These are phyloP conservation scores for Colletotrichum sp. DNA, from an alignment of 2,329 filamentous ascomycete species.

Conservation along the genomic window DNA sequence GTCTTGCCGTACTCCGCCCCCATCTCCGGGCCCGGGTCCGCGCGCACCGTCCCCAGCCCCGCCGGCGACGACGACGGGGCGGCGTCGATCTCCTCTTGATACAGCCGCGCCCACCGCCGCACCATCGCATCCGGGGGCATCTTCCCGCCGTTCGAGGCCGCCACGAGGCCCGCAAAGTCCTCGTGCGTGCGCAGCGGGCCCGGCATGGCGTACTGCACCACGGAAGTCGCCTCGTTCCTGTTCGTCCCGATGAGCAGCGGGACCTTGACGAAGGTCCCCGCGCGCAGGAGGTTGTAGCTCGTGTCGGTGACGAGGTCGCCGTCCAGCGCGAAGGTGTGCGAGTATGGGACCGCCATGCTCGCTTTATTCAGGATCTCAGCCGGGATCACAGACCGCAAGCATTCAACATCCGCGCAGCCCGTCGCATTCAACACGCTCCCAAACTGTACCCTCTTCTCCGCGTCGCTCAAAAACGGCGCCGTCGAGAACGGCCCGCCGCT, in stretches of 20 bases:
- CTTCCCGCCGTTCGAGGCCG: neutral
- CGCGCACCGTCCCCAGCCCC: neutral
- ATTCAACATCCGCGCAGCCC: neutral
- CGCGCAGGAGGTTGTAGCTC: neutral
- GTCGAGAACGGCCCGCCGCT: neutral
- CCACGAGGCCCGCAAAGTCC: neutral
- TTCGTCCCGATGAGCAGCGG: neutral
- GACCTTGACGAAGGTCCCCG: neutral
- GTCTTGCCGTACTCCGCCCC: neutral
- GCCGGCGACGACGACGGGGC: neutral
- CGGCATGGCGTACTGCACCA: neutral
- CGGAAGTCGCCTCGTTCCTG: neutral
- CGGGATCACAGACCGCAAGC: neutral
- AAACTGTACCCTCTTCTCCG: neutral
- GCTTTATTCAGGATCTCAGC: neutral
- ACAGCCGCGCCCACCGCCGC: neutral
- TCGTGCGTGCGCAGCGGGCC: neutral
- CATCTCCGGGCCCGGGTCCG: neutral
- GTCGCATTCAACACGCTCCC: neutral
- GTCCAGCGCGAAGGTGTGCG: neutral
- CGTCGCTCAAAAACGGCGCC: neutral
- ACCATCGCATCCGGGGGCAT: neutral
- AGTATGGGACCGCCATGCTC: neutral
- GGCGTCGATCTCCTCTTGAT: neutral
- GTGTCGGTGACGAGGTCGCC: neutral